Evolutionary conservation across 768 basidiomycete genomes (phyloP).

Genomic region (Calvatia gigantea): DNA sequence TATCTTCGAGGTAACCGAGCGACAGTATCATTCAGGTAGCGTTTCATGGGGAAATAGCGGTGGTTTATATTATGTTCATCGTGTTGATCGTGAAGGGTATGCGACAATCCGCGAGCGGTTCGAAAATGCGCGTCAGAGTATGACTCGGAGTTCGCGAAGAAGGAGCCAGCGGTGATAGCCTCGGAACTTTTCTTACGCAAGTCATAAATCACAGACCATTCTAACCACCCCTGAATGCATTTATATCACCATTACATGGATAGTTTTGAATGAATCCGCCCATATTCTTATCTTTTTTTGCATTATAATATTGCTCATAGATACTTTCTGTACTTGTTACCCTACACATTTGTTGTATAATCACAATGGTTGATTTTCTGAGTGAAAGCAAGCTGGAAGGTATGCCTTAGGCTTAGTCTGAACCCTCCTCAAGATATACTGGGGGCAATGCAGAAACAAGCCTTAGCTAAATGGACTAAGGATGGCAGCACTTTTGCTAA

Average conservation of each 20-base stretch:
- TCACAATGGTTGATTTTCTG: too few species aligned
- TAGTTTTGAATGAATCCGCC: background rate
- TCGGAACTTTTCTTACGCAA: background rate
- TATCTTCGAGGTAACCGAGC: constrained; percentile 76
- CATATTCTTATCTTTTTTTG: too few species aligned
- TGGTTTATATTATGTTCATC: constrained; percentile 73
- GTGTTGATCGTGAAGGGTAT: constrained; percentile 72
- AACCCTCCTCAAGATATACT: too few species aligned
- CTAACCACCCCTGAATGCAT: background rate
- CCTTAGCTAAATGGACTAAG: too few species aligned
- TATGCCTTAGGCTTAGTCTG: too few species aligned
- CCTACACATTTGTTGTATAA: too few species aligned
- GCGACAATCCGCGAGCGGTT: constrained; percentile 54
- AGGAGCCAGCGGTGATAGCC: background rate
- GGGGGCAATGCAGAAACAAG: too few species aligned
- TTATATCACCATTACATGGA: background rate
- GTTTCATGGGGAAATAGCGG: constrained; percentile 79
- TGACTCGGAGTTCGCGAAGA: background rate
- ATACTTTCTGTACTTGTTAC: too few species aligned
- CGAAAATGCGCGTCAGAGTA: constrained; percentile 41
- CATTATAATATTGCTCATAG: too few species aligned
- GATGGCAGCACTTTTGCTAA: too few species aligned
- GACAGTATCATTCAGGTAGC: constrained; percentile 63
- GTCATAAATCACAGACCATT: background rate
- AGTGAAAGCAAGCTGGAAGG: too few species aligned